phyloP scores from a whole-genome alignment of 148 eudicot species.

The Salicornia ramosissima region DNA sequence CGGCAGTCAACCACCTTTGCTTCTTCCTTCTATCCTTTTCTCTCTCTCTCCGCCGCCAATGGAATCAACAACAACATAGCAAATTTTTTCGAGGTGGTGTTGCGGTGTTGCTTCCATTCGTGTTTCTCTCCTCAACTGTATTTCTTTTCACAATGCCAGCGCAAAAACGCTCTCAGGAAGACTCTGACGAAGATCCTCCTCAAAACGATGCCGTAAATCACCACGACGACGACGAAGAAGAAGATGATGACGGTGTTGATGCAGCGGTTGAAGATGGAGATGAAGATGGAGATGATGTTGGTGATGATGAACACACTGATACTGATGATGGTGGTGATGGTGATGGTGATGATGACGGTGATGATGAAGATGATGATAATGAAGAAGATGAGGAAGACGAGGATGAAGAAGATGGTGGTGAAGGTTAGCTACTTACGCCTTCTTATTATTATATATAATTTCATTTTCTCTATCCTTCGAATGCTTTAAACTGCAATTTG shows the following conservation, averaged over 20 bases:
- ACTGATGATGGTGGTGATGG: not conserved
- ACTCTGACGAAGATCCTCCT: conserved; percentile 27
- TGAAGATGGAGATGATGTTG: not conserved
- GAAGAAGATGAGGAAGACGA: not conserved
- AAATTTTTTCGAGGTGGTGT: not conserved
- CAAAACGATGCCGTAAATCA: conserved; percentile 20
- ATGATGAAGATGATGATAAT: conserved; percentile 1
- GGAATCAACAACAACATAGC: not conserved
- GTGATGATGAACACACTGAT: not conserved
- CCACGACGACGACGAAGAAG: conserved; percentile 4
- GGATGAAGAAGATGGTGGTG: not conserved
- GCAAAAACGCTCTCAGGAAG: conserved; percentile 30
- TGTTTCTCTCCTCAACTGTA: not conserved
- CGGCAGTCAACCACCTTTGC: conserved; percentile 32
- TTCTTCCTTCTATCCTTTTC: not conserved
- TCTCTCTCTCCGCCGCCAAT: conserved; percentile 8
- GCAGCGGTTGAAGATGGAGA: not conserved
- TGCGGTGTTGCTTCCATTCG: not conserved
- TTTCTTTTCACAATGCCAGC: conserved; percentile 42
- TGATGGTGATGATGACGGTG: not conserved
- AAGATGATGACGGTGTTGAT: not conserved
- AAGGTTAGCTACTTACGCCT: not conserved
- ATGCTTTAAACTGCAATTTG: conserved; percentile 14
- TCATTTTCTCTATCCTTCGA: not conserved
- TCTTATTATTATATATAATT: no score